phyloP scores from a whole-genome alignment of 176 grass and related monocot genomes.

The Rhynchospora tenuis region DNA sequence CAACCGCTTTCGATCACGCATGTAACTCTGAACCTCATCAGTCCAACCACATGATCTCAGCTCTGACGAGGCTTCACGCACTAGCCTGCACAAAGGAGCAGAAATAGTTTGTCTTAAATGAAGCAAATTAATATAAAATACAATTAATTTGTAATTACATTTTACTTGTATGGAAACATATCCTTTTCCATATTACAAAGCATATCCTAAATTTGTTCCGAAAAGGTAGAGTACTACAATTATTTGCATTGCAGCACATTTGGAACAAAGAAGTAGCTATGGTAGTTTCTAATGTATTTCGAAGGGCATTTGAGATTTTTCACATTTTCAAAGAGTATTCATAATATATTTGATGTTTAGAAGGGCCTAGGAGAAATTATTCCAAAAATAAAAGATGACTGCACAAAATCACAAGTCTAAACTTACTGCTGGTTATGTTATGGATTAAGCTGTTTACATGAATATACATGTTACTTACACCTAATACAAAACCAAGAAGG shows the following conservation, averaged over 20 bases:
- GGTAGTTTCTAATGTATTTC: not conserved
- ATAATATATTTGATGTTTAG: not conserved
- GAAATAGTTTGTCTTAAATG: not conserved
- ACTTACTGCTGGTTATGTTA: not conserved
- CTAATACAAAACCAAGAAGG: not conserved
- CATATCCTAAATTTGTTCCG: not conserved
- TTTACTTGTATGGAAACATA: not conserved
- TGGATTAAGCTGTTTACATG: not conserved
- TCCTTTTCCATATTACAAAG: not conserved
- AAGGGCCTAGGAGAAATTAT: not conserved
- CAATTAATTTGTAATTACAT: not conserved
- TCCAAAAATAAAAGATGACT: not conserved
- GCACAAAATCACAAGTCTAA: not conserved
- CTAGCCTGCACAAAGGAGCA: slow-evolving; percentile 41
- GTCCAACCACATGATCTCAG: slow-evolving; percentile 64
- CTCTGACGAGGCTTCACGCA: slow-evolving; percentile 47
- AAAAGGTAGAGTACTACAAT: not conserved
- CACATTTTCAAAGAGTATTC: not conserved
- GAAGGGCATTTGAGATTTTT: not conserved
- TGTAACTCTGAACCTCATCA: slow-evolving; percentile 62
- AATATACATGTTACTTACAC: not conserved
- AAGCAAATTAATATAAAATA: not conserved
- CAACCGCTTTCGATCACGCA: slow-evolving; percentile 50
- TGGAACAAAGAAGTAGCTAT: not conserved
- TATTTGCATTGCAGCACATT: not conserved